Evolutionary conservation across 2,329 filamentous ascomycete species (phyloP).

Genomic region (Tolypocladium endophyticum): DNA sequence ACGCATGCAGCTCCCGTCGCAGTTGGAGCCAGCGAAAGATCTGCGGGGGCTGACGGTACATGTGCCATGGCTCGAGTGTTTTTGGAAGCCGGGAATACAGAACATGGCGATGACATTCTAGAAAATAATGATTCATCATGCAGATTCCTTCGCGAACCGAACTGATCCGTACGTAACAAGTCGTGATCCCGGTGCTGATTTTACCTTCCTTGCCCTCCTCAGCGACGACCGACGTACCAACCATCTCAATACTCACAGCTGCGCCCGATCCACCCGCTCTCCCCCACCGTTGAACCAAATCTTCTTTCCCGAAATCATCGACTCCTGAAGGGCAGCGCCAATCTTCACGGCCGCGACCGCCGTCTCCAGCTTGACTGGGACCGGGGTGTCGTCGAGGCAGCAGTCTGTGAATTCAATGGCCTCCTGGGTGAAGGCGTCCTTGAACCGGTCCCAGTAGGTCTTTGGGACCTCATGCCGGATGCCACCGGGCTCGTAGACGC

Average conservation of each 20-base stretch:
- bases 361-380: slow-evolving; percentile 45
- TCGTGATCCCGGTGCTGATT: too few relatives aligned
- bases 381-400: slow-evolving; percentile 42
- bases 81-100: background rate
- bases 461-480: slow-evolving; percentile 48
- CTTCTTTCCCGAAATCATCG: slow-evolving; percentile 41
- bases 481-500: slow-evolving; percentile 35
- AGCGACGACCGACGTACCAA: background rate
- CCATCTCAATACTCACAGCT: background rate
- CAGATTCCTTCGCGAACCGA: too few relatives aligned
- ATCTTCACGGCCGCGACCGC: slow-evolving; percentile 51
- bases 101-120: too few relatives aligned
- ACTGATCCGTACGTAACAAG: too few relatives aligned
- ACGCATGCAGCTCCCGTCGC: background rate
- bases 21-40: background rate
- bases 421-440: slow-evolving; percentile 52
- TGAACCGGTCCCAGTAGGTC: slow-evolving; percentile 53
- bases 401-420: slow-evolving; percentile 51
- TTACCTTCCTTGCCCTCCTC: too few relatives aligned
- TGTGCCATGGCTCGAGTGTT: background rate
- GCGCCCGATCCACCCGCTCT: slow-evolving; percentile 3
- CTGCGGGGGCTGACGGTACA: background rate
- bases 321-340: slow-evolving; percentile 48
- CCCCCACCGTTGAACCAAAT: slow-evolving; percentile 41
- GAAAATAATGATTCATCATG: too few relatives aligned